phyloP scores from a whole-genome alignment of 805 yeast genomes.

The Myxozyma melibiosi region DNA sequence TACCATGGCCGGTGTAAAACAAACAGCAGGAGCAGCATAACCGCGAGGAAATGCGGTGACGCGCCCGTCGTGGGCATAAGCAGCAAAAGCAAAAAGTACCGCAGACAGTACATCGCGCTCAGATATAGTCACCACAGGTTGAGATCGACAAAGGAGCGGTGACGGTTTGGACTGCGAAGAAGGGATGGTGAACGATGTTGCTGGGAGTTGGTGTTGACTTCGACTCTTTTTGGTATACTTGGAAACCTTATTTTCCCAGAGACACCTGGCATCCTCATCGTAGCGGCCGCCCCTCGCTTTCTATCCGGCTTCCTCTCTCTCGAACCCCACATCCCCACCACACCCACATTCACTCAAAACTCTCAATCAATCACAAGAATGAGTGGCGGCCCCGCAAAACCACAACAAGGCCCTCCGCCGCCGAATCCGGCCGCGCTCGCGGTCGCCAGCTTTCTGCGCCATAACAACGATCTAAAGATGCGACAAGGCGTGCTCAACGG shows the following conservation, averaged over 20 bases:
- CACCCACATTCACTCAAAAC: neutral
- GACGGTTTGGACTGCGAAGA: too few species aligned
- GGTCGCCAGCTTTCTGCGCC: constrained; percentile 71
- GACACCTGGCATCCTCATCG: constrained; percentile 8
- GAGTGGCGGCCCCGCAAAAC: constrained; percentile 3
- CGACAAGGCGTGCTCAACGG: constrained; percentile 78
- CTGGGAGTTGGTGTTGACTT: too few species aligned
- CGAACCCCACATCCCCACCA: neutral
- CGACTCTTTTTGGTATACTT: too few species aligned
- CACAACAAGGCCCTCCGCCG: constrained; percentile 16
- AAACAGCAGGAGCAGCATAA: constrained; percentile 27
- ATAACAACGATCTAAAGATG: constrained; percentile 68
- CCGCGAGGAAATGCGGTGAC: constrained; percentile 30
- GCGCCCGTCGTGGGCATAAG: constrained; percentile 34
- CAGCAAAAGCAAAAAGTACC: constrained; percentile 30
- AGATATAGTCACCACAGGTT: neutral
- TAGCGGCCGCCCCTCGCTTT: neutral
- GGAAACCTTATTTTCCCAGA: too few species aligned
- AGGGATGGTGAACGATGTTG: too few species aligned
- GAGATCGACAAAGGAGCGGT: neutral
- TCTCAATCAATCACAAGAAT: too few species aligned
- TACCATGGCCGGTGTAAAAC: constrained; percentile 32
- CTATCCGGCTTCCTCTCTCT: neutral
- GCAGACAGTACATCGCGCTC: constrained; percentile 32
- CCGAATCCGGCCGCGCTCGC: constrained; percentile 59